Evolutionary conservation across 2,329 filamentous ascomycete genomes (phyloP).

Genomic region (Fusarium secorum): DNA sequence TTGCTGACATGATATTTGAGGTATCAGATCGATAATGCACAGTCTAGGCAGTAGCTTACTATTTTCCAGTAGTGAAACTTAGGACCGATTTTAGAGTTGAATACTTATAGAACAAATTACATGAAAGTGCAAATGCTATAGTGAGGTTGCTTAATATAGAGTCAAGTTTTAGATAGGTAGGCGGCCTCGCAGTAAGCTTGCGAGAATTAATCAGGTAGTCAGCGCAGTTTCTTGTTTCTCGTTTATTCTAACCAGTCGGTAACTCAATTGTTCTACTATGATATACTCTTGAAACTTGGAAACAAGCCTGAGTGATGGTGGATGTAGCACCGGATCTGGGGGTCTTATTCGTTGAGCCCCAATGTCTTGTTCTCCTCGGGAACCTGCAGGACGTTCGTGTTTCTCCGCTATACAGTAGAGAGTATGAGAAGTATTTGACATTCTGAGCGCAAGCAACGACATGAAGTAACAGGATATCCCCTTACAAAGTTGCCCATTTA

Average conservation of each 20-base stretch:
- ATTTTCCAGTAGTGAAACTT: neutral
- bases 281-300: neutral
- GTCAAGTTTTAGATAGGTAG: neutral
- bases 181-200: neutral
- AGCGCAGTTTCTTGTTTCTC: neutral
- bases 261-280: neutral
- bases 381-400: neutral
- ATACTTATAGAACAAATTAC: neutral
- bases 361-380: neutral
- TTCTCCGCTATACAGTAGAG: neutral
- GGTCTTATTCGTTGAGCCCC: neutral
- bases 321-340: neutral
- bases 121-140: neutral
- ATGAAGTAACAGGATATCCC: neutral
- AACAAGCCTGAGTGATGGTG: neutral
- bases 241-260: neutral
- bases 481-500: neutral
- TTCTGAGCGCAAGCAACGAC: neutral
- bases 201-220: neutral
- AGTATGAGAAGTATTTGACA: neutral
- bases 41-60: neutral
- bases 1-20: neutral
- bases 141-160: neutral
- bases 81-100: neutral
- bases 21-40: neutral